Evolutionary conservation across 2,329 filamentous ascomycete genomes (phyloP), one percentile per base, ranked within the genome.

Genomic region (Phoma sp.): DNA sequence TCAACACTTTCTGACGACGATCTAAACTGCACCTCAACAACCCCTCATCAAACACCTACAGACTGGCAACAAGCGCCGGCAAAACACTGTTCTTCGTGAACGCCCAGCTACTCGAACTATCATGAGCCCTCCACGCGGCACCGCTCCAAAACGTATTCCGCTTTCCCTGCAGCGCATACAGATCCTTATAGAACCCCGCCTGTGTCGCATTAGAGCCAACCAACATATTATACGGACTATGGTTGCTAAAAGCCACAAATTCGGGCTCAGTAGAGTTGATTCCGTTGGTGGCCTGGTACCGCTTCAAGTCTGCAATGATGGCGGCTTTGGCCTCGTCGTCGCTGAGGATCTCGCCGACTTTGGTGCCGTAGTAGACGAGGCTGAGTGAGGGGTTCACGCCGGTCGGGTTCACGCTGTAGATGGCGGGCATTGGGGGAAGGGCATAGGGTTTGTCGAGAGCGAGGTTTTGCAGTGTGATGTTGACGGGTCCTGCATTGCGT

Each of bases 51-150:
- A 13, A 3, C 2, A 4, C 5, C n/a, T 47, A 53, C 47, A 55
- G 36, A 38, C 43, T 51, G 0, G 43, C 51, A 2, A 72, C 21
- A 60, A 47, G 36, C 43, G 69, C 39, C 57, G 77, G 55, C 74
- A 80, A 55, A 65, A 77, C 9, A 53, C 63, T 33, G 63, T 79
- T 61, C 75, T 77, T 62, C 68, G 62, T 68, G 33, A 59, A 69
- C 43, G 35, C 37, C 67, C 67, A 69, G 36, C 55, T 54, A 9
- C 32, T 22, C 21, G 55, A 48, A 17, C 60, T 59, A 25, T 65
- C 65, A 9, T 70, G 60, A 37, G 56, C 56, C 43, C 55, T 50
- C 46, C 55, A 69, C 4, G 58, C 53, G 5, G 61, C 63, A 12
- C 67, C 63, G 6, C 56, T 64, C 52, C 60, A 70, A 17, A 44